A percentile compares a stretch with the other conserved stretches of the same genome.
These are phyloP conservation scores for Nicotiana paniculata DNA, from an alignment of 257 asterid genomes.

Conservation along the genomic window DNA sequence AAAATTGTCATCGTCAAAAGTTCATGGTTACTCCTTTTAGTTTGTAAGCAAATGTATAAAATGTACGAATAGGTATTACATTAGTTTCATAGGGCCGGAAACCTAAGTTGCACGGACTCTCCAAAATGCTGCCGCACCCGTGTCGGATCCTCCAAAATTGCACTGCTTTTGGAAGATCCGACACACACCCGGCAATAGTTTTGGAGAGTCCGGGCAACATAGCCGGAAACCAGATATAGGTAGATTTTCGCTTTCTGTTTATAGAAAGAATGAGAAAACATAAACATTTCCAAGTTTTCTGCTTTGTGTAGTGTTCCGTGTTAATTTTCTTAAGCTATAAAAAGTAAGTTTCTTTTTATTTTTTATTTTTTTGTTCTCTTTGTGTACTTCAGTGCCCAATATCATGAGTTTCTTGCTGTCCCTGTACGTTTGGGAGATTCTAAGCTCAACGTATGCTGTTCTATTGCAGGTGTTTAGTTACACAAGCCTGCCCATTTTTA, in stretches of 20 bases:
- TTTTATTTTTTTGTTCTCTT: neutral
- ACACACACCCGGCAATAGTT: no score
- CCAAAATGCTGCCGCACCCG: no score
- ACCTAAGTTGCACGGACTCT: neutral
- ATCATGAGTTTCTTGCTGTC: neutral
- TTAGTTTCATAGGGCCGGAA: neutral
- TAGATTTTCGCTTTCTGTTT: neutral
- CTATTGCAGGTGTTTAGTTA: neutral
- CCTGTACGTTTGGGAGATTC: neutral
- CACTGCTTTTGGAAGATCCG: no score
- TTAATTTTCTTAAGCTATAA: neutral
- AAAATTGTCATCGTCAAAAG: conserved; percentile 5
- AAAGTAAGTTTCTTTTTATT: no score
- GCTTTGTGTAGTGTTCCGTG: neutral
- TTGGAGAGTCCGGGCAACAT: no score
- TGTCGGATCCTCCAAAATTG: no score
- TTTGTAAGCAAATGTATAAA: neutral
- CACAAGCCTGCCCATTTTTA: neutral
- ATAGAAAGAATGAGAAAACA: neutral
- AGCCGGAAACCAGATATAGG: neutral
- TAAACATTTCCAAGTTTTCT: neutral
- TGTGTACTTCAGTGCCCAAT: neutral
- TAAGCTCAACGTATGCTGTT: neutral
- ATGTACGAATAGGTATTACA: neutral
- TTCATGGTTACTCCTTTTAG: neutral